Evolutionary conservation across 2,329 filamentous ascomycete species (phyloP).

Genomic region (Drechslera avenae): DNA sequence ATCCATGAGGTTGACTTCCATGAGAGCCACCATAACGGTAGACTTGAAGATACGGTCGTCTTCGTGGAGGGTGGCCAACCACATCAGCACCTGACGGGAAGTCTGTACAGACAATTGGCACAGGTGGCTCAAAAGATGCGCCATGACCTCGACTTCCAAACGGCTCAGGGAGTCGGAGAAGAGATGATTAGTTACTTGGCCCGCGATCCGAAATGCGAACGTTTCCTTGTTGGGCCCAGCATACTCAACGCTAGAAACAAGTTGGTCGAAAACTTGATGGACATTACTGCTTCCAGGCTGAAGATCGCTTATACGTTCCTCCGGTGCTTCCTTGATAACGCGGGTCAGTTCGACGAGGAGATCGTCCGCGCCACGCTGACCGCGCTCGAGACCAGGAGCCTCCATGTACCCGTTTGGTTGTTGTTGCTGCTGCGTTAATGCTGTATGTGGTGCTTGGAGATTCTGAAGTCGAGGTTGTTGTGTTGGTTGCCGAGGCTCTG

Average conservation of each 20-base stretch:
- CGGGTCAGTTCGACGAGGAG: constrained; percentile 63
- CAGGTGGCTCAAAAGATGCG: constrained; percentile 65
- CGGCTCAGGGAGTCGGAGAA: constrained; percentile 60
- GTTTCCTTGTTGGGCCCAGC: constrained; percentile 61
- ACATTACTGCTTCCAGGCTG: constrained; percentile 57
- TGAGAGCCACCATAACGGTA: constrained; percentile 63
- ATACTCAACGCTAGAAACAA: constrained; percentile 59
- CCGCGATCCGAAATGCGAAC: constrained; percentile 60
- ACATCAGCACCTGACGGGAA: constrained; percentile 59
- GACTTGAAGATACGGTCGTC: constrained; percentile 66
- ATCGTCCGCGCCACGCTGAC: constrained; percentile 57
- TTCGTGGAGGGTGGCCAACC: constrained; percentile 59
- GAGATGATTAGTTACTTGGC: constrained; percentile 61
- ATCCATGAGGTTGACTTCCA: constrained; percentile 65
- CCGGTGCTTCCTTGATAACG: constrained; percentile 60
- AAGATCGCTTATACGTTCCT: constrained; percentile 64
- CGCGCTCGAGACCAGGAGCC: constrained; percentile 36
- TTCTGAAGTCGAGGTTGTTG: constrained; percentile 54
- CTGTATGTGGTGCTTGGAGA: constrained; percentile 41
- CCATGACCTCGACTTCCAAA: constrained; percentile 67
- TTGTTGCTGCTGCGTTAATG: constrained; percentile 54
- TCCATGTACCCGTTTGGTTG: constrained; percentile 68
- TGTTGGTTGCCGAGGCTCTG: constrained; percentile 62
- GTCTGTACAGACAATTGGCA: constrained; percentile 65
- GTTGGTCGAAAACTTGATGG: constrained; percentile 63